Evolutionary conservation across 1,284 basidiomycete species (phyloP), one percentile per base, ranked within the genome.

Genomic region (Porphyrellus sp.): DNA sequence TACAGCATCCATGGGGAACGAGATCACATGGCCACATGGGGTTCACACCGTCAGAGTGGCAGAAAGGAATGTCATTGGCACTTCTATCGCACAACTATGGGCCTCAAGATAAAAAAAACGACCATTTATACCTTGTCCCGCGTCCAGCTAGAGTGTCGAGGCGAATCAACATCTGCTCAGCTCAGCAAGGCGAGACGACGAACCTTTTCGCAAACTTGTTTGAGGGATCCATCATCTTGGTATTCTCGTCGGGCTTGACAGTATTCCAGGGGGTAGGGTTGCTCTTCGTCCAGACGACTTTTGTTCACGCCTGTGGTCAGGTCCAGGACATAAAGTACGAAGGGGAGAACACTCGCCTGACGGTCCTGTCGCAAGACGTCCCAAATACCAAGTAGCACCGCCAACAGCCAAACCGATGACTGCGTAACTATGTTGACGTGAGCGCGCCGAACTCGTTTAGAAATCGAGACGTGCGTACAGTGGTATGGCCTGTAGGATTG

Each of bases 221-320:
- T 73, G 85, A 83, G 34, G 88, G 79, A 49, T 79, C 70, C 63
- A 83, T 64, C 51, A 91, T 43, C 73, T 91, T 91, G 52, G 80
- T 86, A 57, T 79, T 79, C 70, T 90, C 81, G 59, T 85, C 77
- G 35, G 79, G 83, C 67, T 87, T 78, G 67, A 91, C 77, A 55
- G 79, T 76, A 68, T 88, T 86, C 86, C 87, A 91, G 18, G 89
- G 89, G 12, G 83, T 83, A 12, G 88, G 87, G 76, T 91, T 91
- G 65, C 62, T 74, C 74, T 83, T 88, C 41, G 86, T 83, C 89
- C 89, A 91, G 63, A 90, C 73, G 56, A 91, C 89, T 91, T 34
- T 52, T 16, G 45, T 35, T 51, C 16, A 47, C 24, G 13, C 38
- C 33, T 0, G 31, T 15, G 38, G 27, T 51, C 33, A 59, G 45